These are phyloP conservation scores for Coniella lustricola DNA, from an alignment of 2,329 filamentous ascomycete genomes.

Conservation along the genomic window DNA sequence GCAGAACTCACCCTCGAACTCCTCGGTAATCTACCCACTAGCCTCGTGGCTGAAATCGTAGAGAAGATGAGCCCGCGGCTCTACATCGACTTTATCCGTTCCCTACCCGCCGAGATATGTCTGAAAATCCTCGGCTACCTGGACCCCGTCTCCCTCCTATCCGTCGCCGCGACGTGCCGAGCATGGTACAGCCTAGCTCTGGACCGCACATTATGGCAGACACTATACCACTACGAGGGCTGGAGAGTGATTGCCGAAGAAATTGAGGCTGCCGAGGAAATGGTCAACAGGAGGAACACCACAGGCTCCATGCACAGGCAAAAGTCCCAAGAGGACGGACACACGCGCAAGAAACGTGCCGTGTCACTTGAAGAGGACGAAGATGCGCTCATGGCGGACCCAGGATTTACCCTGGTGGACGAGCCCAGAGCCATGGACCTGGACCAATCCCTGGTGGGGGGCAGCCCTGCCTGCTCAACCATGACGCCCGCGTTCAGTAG, in stretches of 20 bases:
- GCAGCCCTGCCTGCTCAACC: slow-evolving; percentile 15
- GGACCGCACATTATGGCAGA: slow-evolving; percentile 81
- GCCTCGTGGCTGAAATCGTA: slow-evolving; percentile 72
- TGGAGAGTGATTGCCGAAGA: slow-evolving; percentile 68
- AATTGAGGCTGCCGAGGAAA: slow-evolving; percentile 59
- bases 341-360: slow-evolving; percentile 48
- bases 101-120: slow-evolving; percentile 84
- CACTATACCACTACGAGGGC: slow-evolving; percentile 75
- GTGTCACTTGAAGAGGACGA: slow-evolving; percentile 40
- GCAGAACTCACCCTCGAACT: slow-evolving; percentile 75
- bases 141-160: slow-evolving; percentile 71
- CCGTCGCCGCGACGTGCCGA: slow-evolving; percentile 70
- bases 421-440: slow-evolving; percentile 21
- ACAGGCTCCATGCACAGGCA: slow-evolving; percentile 35
- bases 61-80: slow-evolving; percentile 73
- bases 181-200: slow-evolving; percentile 75
- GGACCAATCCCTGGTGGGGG: slow-evolving; percentile 19
- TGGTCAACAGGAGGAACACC: slow-evolving; percentile 39
- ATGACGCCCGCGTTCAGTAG: slow-evolving; percentile 23
- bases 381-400: slow-evolving; percentile 37
- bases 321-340: slow-evolving; percentile 40
- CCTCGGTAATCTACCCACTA: slow-evolving; percentile 71
- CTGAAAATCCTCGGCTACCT: slow-evolving; percentile 84
- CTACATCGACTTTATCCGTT: slow-evolving; percentile 84
- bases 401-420: slow-evolving; percentile 21